Percentiles rank a stretch among this genome's conserved stretches.
These are phyloP conservation scores for Dictyostelium intermedium DNA, from an alignment of 78 protist species.

Conservation along the genomic window DNA sequence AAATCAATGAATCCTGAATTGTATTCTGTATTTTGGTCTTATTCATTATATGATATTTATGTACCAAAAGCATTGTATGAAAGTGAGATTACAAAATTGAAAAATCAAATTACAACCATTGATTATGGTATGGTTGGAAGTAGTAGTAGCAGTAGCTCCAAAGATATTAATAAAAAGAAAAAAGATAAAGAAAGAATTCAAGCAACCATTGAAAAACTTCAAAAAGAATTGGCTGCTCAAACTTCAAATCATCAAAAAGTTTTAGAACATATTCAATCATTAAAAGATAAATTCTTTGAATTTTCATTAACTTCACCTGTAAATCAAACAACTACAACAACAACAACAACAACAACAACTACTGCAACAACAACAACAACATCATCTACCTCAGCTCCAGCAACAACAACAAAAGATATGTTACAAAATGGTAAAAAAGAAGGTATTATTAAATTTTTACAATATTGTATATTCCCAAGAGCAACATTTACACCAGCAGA, in stretches of 20 bases:
- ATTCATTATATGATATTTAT: slow-evolving; percentile 64
- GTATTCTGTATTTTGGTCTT: slow-evolving; percentile 54
- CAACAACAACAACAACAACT: background rate
- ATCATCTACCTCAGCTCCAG: background rate
- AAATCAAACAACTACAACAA: background rate
- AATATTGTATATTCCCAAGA: slow-evolving; percentile 74
- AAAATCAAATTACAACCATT: background rate
- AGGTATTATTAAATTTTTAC: slow-evolving; percentile 38
- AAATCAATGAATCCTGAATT: slow-evolving; percentile 20
- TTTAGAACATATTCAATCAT: background rate
- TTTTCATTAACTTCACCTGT: background rate
- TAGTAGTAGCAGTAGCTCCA: background rate
- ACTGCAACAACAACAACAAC: background rate
- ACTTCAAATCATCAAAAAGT: slow-evolving; percentile 21
- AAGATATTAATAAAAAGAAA: background rate
- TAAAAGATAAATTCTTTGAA: slow-evolving; percentile 40
- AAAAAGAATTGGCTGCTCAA: slow-evolving; percentile 24
- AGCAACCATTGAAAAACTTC: background rate
- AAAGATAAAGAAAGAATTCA: slow-evolving; percentile 29
- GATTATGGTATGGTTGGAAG: background rate
- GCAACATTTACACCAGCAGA: slow-evolving; percentile 62
- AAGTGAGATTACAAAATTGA: slow-evolving; percentile 10
- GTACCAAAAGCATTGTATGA: slow-evolving; percentile 58
- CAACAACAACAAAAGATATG: background rate
- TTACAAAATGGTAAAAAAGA: background rate